Conservation (phyloP, 768 basidiomycete genomes). For the Hortiboletus campestris region DNA sequence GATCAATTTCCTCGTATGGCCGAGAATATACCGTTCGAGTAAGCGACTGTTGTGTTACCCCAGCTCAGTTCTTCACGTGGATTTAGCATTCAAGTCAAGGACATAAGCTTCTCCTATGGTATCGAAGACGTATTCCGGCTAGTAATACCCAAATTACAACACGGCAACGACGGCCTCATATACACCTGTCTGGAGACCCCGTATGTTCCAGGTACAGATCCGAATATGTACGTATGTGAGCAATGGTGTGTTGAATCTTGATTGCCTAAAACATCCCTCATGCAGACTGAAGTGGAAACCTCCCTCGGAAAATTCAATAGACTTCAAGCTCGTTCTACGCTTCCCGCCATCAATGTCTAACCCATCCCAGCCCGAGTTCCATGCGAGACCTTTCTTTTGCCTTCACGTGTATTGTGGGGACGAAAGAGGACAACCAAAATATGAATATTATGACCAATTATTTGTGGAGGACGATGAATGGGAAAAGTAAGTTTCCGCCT, state of each 20-base stretch:
- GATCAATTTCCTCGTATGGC: constrained; percentile 66
- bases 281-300: constrained; percentile 97
- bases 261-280: constrained; percentile 4
- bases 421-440: constrained; percentile 49
- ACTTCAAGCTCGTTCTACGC: constrained; percentile 93
- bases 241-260: constrained; percentile 3
- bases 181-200: constrained; percentile 88
- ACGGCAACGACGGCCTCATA: constrained; percentile 94
- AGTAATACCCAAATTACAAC: constrained; percentile 82
- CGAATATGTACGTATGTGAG: constrained; percentile 86
- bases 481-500: constrained; percentile 66
- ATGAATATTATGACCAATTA: constrained; percentile 85
- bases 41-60: constrained; percentile 29
- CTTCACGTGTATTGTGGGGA: constrained; percentile 83
- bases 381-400: constrained; percentile 82
- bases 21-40: constrained; percentile 78
- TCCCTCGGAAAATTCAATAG: constrained; percentile 95
- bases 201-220: constrained; percentile 82
- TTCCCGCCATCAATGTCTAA: constrained; percentile 69
- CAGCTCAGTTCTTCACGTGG: constrained; percentile 5
- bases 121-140: constrained; percentile 81
- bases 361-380: constrained; percentile 68
- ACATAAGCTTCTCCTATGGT: constrained; percentile 82
- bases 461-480: constrained; percentile 87
- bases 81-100: constrained; percentile 80